These are phyloP conservation scores for Nigrospora sphaerica DNA, from an alignment of 2,329 filamentous ascomycete genomes.

Conservation along the genomic window DNA sequence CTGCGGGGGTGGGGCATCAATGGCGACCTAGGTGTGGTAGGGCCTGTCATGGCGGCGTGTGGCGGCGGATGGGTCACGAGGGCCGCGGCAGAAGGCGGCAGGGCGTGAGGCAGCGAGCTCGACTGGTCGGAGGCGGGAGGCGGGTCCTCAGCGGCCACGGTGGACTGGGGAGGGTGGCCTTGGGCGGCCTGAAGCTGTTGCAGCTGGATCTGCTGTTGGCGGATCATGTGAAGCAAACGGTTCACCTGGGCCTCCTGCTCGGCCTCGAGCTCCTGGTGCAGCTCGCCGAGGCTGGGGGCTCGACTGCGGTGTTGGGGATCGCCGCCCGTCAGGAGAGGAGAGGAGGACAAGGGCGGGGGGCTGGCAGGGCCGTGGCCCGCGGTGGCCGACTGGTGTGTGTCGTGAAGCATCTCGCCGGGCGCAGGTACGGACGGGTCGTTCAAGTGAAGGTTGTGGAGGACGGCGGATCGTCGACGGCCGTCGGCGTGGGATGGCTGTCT, in stretches of 20 bases:
- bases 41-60: constrained; percentile 25
- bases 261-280: constrained; percentile 72
- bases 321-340: constrained; percentile 32
- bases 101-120: constrained; percentile 24
- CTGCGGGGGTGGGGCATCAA: constrained; percentile 40
- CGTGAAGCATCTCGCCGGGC: constrained; percentile 60
- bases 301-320: constrained; percentile 56
- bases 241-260: constrained; percentile 79
- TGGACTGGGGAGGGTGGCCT: constrained; percentile 19
- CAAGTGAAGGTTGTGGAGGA: constrained; percentile 66
- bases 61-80: constrained; percentile 15
- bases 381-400: constrained; percentile 25
- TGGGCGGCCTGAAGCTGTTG: constrained; percentile 47
- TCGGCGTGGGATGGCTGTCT: constrained; percentile 36
- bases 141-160: constrained; percentile 43
- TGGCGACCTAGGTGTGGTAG: constrained; percentile 44
- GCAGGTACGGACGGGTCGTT: constrained; percentile 63
- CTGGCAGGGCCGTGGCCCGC: constrained; percentile 27
- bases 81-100: constrained; percentile 13
- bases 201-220: constrained; percentile 66
- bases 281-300: constrained; percentile 65
- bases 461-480: constrained; percentile 57
- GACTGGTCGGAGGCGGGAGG: constrained; percentile 36
- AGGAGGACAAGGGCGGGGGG: constrained; percentile 39
- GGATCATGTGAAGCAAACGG: constrained; percentile 69